phyloP scores from a whole-genome alignment of 2,329 filamentous ascomycete species.

The Aspergillus sp. region DNA sequence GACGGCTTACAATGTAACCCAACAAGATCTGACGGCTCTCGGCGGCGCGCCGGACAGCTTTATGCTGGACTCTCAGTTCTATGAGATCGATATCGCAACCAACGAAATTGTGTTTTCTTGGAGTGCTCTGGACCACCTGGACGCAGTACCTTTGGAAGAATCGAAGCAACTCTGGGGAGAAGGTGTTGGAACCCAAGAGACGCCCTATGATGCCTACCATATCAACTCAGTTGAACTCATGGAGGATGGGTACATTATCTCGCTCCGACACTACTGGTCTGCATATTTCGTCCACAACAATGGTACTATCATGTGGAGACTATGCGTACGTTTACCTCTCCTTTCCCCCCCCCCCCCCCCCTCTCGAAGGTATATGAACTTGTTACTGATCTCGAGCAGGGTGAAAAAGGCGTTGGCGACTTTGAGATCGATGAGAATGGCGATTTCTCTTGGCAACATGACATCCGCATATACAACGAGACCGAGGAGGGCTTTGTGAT shows the following conservation, averaged over 20 bases:
- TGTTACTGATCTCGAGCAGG: constrained; percentile 9
- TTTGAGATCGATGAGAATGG: constrained; percentile 23
- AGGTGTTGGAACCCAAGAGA: constrained; percentile 19
- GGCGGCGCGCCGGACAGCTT: constrained; percentile 32
- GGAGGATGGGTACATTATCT: constrained; percentile 37
- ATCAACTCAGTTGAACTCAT: constrained; percentile 35
- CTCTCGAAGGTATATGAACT: not conserved
- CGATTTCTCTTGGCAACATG: constrained; percentile 35
- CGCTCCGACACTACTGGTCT: constrained; percentile 37
- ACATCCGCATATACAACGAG: constrained; percentile 37
- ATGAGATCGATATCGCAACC: constrained; percentile 36
- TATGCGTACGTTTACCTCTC: constrained; percentile 19
- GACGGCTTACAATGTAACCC: constrained; percentile 37
- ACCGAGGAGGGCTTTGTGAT: constrained; percentile 34
- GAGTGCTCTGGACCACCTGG: constrained; percentile 35
- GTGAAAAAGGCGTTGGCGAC: constrained; percentile 26
- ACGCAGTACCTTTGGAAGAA: constrained; percentile 28
- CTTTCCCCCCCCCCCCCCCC: not conserved
- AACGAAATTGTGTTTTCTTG: constrained; percentile 34
- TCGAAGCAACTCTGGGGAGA: constrained; percentile 26
- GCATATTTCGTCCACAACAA: constrained; percentile 32
- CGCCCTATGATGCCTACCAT: constrained; percentile 38
- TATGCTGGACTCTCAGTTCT: constrained; percentile 35
- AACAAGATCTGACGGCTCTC: constrained; percentile 30
- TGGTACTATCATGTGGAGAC: constrained; percentile 29